Evolutionary conservation across 2,329 filamentous ascomycete genomes (phyloP).

Genomic region (Monascus ruber): DNA sequence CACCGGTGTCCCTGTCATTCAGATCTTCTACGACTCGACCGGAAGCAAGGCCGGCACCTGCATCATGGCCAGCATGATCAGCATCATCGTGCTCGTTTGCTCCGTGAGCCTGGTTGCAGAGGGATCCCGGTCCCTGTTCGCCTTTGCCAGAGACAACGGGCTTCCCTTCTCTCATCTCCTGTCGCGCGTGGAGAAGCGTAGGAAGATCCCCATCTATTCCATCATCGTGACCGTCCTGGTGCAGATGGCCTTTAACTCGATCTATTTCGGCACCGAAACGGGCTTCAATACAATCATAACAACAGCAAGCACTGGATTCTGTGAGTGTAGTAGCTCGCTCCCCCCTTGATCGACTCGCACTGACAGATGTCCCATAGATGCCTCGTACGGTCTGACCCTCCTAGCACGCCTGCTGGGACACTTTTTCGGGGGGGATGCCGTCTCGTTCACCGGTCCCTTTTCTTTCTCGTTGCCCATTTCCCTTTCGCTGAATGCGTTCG

Average conservation of each 20-base stretch:
- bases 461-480: conserved; percentile 35
- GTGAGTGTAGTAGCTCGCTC: conserved; percentile 17
- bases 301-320: conserved; percentile 48
- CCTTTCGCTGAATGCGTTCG: conserved; percentile 37
- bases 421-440: conserved; percentile 28
- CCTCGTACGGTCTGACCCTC: conserved; percentile 48
- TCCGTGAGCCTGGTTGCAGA: conserved; percentile 39
- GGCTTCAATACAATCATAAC: conserved; percentile 47
- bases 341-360: not conserved
- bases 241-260: conserved; percentile 43
- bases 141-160: conserved; percentile 39
- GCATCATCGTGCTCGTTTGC: conserved; percentile 37
- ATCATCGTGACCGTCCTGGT: conserved; percentile 37
- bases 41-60: conserved; percentile 34
- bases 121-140: conserved; percentile 36
- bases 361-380: conserved; percentile 22
- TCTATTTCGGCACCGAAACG: conserved; percentile 45
- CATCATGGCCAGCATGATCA: conserved; percentile 36
- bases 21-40: conserved; percentile 42
- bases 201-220: conserved; percentile 40
- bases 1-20: conserved; percentile 43
- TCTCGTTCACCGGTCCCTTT: conserved; percentile 25
- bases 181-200: conserved; percentile 35
- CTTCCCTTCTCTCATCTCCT: conserved; percentile 40
- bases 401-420: conserved; percentile 40